Conservation (phyloP, 306 rosid genomes). For the Clitoria ternatea region DNA sequence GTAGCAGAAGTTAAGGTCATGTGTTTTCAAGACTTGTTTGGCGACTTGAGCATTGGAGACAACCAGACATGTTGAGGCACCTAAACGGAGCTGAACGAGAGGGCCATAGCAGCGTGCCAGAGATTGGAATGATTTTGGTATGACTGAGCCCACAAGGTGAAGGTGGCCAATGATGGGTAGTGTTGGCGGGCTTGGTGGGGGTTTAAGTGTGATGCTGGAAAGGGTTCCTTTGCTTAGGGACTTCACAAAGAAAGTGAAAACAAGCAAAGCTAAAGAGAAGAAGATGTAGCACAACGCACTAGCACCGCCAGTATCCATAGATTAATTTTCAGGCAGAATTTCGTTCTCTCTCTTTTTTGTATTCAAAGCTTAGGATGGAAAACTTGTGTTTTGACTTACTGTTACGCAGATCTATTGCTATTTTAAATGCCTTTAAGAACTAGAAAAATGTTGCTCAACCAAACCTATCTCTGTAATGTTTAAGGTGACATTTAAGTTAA, state of each 20-base stretch:
- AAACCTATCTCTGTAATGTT: too few relatives aligned
- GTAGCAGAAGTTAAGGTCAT: slow-evolving; percentile 44
- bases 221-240: not conserved
- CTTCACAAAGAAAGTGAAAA: slow-evolving; percentile 8
- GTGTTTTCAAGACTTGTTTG: slow-evolving; percentile 46
- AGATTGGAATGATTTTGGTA: slow-evolving; percentile 51
- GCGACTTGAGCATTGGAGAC: slow-evolving; percentile 53
- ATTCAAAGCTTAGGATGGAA: too few relatives aligned
- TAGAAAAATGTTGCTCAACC: too few relatives aligned
- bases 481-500: too few relatives aligned
- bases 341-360: not conserved
- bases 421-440: too few relatives aligned
- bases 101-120: slow-evolving; percentile 52
- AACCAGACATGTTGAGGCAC: slow-evolving; percentile 48
- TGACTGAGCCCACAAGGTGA: slow-evolving; percentile 44
- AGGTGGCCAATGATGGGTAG: slow-evolving; percentile 52
- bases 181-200: slow-evolving; percentile 45
- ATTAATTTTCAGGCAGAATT: not conserved
- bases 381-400: too few relatives aligned
- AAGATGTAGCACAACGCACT: slow-evolving; percentile 1
- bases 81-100: slow-evolving; percentile 45
- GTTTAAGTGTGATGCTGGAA: not conserved
- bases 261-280: slow-evolving; percentile 14
- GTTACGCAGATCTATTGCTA: too few relatives aligned
- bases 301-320: not conserved